These are phyloP conservation scores for Fusarium sambucinum DNA, from an alignment of 2,329 filamentous ascomycete species.

Conservation along the genomic window DNA sequence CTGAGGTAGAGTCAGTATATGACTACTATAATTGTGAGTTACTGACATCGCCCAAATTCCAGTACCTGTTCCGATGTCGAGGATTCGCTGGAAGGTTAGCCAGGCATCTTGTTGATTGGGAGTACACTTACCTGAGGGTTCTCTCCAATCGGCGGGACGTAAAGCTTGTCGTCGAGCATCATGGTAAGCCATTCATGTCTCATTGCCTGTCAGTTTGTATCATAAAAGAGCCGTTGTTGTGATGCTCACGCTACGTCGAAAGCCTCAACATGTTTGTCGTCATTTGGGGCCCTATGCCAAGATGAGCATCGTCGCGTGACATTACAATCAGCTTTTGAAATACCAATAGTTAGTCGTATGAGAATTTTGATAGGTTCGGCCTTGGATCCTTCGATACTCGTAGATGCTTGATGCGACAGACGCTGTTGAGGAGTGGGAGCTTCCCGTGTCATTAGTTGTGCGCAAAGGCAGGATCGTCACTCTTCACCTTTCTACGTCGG, in stretches of 20 bases:
- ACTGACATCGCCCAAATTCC: constrained; percentile 33
- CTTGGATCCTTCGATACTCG: constrained; percentile 35
- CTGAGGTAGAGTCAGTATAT: neutral
- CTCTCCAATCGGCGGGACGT: constrained; percentile 15
- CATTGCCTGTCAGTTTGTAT: neutral
- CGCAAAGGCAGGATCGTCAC: rapidly evolving
- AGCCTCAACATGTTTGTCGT: constrained; percentile 33
- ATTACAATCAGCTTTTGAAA: rapidly evolving
- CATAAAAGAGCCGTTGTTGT: rapidly evolving
- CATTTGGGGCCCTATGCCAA: constrained; percentile 25
- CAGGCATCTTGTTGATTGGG: rapidly evolving
- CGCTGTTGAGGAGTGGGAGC: constrained; percentile 21
- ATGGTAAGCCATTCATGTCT: constrained; percentile 38
- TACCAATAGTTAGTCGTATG: constrained; percentile 36
- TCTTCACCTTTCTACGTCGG: constrained; percentile 19
- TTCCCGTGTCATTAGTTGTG: neutral
- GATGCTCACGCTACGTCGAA: constrained; percentile 28
- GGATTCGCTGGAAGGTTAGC: constrained; percentile 13
- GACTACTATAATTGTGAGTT: rapidly evolving
- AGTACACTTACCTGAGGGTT: constrained; percentile 15
- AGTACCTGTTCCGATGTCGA: constrained; percentile 24
- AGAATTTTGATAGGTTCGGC: constrained; percentile 26
- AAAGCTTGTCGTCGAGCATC: constrained; percentile 33
- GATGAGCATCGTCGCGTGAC: neutral
- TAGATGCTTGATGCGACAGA: constrained; percentile 23